Percentiles rank a stretch among this genome's conserved stretches.
Evolutionary conservation across 768 basidiomycete species (phyloP).

Genomic region (Boletales sp.): DNA sequence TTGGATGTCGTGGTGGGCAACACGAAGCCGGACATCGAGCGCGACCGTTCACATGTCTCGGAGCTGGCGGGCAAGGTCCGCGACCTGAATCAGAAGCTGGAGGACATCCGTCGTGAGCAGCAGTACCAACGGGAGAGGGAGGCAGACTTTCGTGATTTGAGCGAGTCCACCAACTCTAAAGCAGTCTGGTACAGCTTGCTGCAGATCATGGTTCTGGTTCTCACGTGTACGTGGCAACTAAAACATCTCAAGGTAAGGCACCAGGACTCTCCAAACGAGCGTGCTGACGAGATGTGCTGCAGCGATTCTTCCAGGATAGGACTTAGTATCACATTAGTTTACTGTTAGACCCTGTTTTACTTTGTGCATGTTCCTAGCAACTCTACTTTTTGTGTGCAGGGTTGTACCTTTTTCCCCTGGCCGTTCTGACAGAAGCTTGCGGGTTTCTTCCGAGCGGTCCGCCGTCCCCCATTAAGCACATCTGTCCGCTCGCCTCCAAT

Average conservation of each 20-base stretch:
- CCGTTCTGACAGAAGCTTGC: conserved; percentile 16
- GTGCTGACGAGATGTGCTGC: conserved; percentile 1
- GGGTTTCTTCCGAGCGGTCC: neutral
- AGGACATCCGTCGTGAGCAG: conserved; percentile 91
- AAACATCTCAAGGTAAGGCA: conserved; percentile 78
- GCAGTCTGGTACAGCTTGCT: conserved; percentile 93
- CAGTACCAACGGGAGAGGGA: conserved; percentile 98
- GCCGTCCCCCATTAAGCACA: conserved; percentile 4
- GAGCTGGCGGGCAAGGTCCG: conserved; percentile 80
- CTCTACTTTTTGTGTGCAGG: neutral
- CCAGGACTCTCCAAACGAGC: neutral
- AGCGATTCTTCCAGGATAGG: conserved; percentile 87
- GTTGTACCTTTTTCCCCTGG: neutral
- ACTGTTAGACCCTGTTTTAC: neutral
- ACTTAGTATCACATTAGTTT: conserved; percentile 36
- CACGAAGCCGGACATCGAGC: conserved; percentile 81
- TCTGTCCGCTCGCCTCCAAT: conserved; percentile 3
- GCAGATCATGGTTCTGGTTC: conserved; percentile 81
- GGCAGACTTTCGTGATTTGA: conserved; percentile 81
- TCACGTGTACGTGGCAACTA: conserved; percentile 90
- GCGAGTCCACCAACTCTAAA: conserved; percentile 84
- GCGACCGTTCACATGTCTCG: conserved; percentile 81
- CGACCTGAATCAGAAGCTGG: conserved; percentile 90
- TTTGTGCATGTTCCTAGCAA: neutral
- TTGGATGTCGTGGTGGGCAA: conserved; percentile 91